phyloP scores from a whole-genome alignment of 208 protist species.

The Acanthamoeba healyi region DNA sequence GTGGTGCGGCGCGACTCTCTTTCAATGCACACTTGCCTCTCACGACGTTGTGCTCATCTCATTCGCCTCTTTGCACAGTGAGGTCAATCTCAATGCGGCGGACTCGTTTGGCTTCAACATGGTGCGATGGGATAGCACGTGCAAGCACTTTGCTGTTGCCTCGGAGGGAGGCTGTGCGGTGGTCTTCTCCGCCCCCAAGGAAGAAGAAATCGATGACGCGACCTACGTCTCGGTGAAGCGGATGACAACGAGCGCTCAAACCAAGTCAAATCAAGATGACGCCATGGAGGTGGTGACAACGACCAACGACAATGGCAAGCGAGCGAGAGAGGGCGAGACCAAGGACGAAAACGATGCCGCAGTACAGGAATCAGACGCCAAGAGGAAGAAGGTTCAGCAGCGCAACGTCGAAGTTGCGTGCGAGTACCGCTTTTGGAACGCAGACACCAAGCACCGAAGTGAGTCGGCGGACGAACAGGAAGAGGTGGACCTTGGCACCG shows the following conservation, averaged over 20 bases:
- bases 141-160: not conserved
- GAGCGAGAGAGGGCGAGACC: not conserved
- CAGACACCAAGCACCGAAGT: not conserved
- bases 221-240: not conserved
- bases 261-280: not conserved
- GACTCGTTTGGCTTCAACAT: constrained; percentile 46
- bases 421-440: constrained; percentile 27
- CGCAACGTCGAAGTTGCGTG: not conserved
- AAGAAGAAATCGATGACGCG: not conserved
- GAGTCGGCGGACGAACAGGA: not conserved
- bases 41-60: not conserved
- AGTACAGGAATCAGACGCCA: not conserved
- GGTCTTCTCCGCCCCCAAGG: not conserved
- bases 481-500: not conserved
- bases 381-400: not conserved
- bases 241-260: no score
- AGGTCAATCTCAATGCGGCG: not conserved
- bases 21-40: not conserved
- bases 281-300: not conserved
- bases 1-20: not conserved
- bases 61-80: not conserved
- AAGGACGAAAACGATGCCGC: not conserved
- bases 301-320: not conserved
- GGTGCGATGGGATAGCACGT: constrained; percentile 23
- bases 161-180: not conserved